Conservation (phyloP, 2,329 filamentous ascomycete genomes). For the Grosmannia clavigera region DNA sequence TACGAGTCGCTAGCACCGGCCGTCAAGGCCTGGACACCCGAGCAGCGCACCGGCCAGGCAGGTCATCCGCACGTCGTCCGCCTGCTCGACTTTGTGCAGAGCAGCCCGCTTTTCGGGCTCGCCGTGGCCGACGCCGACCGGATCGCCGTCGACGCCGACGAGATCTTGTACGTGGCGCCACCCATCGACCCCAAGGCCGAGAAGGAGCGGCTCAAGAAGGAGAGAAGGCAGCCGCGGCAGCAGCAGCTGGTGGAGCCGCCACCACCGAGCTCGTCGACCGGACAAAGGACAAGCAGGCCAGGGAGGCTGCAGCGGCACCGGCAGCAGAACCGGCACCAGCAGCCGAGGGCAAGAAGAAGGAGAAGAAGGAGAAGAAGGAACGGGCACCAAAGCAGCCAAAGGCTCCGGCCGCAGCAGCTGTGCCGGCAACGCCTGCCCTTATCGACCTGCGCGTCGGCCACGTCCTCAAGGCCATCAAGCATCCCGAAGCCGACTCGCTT, state of each 20-base stretch:
- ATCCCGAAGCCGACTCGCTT: slow-evolving; percentile 92
- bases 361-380: slow-evolving; percentile 92
- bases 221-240: slow-evolving; percentile 70
- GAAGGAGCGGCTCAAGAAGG: slow-evolving; percentile 94
- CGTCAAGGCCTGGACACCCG: slow-evolving; percentile 67
- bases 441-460: slow-evolving; percentile 96
- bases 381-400: slow-evolving; percentile 69
- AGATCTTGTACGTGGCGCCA: slow-evolving; percentile 78
- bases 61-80: slow-evolving; percentile 87
- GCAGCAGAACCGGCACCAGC: slow-evolving; percentile 13
- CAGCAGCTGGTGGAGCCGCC: slow-evolving; percentile 31
- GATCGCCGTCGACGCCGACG: slow-evolving; percentile 63
- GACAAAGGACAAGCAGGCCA: slow-evolving; percentile 43
- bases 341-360: slow-evolving; percentile 49
- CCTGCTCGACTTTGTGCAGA: slow-evolving; percentile 89
- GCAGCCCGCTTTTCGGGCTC: slow-evolving; percentile 63
- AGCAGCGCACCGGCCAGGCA: slow-evolving; percentile 80
- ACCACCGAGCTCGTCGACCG: slow-evolving; percentile 43
- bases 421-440: slow-evolving; percentile 67
- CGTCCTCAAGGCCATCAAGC: slow-evolving; percentile 89
- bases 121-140: slow-evolving; percentile 61
- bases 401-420: slow-evolving; percentile 56
- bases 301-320: slow-evolving; percentile 33
- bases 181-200: slow-evolving; percentile 85
- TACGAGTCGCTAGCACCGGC: slow-evolving; percentile 67